Conservation (phyloP, 495 filamentous ascomycete species). For the Glutinoglossum americanum region DNA sequence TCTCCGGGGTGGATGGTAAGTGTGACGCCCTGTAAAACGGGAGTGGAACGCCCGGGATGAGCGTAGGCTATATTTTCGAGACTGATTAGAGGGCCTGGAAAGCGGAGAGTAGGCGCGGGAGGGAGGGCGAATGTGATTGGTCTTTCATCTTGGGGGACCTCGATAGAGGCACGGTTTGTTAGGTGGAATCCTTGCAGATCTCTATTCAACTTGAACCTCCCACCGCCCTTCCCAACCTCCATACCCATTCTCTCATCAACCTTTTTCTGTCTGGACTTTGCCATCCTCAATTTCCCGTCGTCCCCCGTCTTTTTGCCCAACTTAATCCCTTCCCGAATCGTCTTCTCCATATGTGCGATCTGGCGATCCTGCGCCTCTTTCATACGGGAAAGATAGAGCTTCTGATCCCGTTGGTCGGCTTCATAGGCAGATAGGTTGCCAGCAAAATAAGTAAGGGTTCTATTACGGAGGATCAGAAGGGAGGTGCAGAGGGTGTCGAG, state of each 20-base stretch:
- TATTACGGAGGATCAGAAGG: constrained; percentile 50
- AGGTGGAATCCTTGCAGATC: constrained; percentile 41
- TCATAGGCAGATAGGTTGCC: constrained; percentile 53
- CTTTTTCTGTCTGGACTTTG: constrained; percentile 58
- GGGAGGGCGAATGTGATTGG: constrained; percentile 29
- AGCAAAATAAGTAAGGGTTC: constrained; percentile 41
- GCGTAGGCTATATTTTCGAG: constrained; percentile 41
- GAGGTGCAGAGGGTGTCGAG: constrained; percentile 49
- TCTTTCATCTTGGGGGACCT: constrained; percentile 42
- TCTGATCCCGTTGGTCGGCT: constrained; percentile 38
- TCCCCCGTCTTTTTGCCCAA: constrained; percentile 50
- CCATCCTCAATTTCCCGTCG: constrained; percentile 58
- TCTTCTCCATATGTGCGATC: constrained; percentile 52
- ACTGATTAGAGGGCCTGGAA: constrained; percentile 48
- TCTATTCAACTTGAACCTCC: constrained; percentile 56
- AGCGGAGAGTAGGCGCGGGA: constrained; percentile 41
- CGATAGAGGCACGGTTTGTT: constrained; percentile 38
- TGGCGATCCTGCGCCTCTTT: constrained; percentile 61
- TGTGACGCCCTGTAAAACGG: constrained; percentile 33
- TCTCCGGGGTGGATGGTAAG: constrained; percentile 46
- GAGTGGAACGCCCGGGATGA: constrained; percentile 21
- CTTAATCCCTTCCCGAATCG: constrained; percentile 45
- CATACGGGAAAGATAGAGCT: constrained; percentile 44
- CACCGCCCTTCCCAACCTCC: constrained; percentile 44
- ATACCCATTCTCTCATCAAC: constrained; percentile 60